These are phyloP conservation scores for Wallacemonas collosoma DNA, from an alignment of 208 protist genomes.

Conservation along the genomic window DNA sequence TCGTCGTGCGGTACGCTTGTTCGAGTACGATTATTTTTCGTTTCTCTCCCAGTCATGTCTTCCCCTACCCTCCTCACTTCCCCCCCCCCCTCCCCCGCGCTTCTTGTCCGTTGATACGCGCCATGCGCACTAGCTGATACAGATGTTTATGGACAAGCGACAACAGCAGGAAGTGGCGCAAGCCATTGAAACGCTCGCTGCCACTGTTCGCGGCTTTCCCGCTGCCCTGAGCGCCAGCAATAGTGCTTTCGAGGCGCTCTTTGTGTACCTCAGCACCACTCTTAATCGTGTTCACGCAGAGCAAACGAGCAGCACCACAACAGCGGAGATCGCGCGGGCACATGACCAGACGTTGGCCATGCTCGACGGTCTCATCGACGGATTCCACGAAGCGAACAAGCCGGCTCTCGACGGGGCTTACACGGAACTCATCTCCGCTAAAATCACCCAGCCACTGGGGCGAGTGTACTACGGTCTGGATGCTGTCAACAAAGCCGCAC, in stretches of 20 bases:
- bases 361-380: neutral
- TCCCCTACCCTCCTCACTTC: too few relatives aligned
- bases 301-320: neutral
- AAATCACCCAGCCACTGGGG: slow-evolving; percentile 1
- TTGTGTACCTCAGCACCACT: neutral
- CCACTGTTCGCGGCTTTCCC: neutral
- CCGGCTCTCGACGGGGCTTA: neutral
- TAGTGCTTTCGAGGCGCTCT: neutral
- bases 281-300: neutral
- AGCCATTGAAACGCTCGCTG: neutral
- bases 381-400: neutral
- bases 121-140: too few relatives aligned
- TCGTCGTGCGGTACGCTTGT: too few relatives aligned
- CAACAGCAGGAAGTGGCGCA: neutral
- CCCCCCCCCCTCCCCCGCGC: too few relatives aligned
- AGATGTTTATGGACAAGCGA: too few relatives aligned
- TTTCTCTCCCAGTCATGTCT: too few relatives aligned
- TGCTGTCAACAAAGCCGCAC: neutral
- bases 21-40: too few relatives aligned
- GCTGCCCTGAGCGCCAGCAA: neutral
- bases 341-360: neutral
- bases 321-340: neutral
- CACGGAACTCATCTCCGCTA: neutral
- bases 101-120: too few relatives aligned
- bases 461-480: neutral